phyloP scores from a whole-genome alignment of 2,329 filamentous ascomycete genomes.

The Cytospora paraplurivora region DNA sequence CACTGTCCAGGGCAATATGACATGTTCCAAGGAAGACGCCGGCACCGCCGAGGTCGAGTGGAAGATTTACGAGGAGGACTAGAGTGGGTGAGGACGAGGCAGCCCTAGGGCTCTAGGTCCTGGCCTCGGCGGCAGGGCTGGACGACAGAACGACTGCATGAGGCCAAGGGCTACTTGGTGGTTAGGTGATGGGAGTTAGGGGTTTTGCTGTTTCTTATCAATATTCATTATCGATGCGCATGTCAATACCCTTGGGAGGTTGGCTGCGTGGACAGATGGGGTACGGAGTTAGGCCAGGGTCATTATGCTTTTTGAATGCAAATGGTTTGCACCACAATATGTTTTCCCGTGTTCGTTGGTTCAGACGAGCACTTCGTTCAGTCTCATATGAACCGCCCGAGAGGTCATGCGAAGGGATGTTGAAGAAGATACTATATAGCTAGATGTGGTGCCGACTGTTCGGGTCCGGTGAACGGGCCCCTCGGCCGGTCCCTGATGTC shows the following conservation, averaged over 20 bases:
- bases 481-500: not conserved
- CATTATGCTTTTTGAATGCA: not conserved
- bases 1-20: constrained; percentile 18
- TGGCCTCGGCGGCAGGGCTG: not conserved
- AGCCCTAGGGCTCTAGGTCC: not conserved
- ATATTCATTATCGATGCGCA: too few species aligned
- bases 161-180: too few species aligned
- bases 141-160: not conserved
- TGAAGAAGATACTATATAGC: not conserved
- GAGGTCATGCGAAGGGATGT: not conserved
- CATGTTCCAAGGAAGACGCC: constrained; percentile 27
- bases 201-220: too few species aligned
- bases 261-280: too few species aligned
- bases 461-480: not conserved
- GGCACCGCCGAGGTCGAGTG: constrained; percentile 20
- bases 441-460: not conserved
- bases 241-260: too few species aligned
- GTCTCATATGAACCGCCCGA: too few species aligned
- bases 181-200: too few species aligned
- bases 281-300: not conserved
- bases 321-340: too few species aligned
- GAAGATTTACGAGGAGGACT: constrained; percentile 30
- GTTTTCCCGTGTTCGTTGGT: not conserved
- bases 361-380: not conserved
- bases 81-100: too few species aligned